phyloP scores from a whole-genome alignment of 2,329 filamentous ascomycete species.

The Remersonia thermophila region DNA sequence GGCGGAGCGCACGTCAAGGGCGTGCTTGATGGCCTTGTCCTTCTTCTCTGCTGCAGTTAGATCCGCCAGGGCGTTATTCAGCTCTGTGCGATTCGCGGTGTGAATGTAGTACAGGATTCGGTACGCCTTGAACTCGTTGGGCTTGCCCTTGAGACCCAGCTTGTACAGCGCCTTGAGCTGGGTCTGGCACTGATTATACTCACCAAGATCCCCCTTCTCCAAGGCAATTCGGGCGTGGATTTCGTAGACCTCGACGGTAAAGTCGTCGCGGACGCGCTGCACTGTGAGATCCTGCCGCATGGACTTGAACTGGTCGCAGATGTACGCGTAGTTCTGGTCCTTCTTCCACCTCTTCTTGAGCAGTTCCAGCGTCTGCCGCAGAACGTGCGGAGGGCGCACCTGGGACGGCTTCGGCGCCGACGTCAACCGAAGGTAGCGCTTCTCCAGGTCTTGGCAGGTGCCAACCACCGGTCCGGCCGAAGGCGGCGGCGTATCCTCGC shows the following conservation, averaged over 20 bases:
- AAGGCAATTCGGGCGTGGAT: conserved; percentile 94
- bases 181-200: conserved; percentile 99
- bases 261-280: conserved; percentile 91
- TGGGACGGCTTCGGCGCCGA: conserved; percentile 77
- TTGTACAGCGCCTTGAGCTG: conserved; percentile 87
- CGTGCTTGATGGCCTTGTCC: conserved; percentile 75
- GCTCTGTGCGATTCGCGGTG: conserved; percentile 92
- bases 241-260: conserved; percentile 93
- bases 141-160: conserved; percentile 75
- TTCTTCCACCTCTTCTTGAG: conserved; percentile 90
- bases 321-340: conserved; percentile 91
- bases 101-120: conserved; percentile 99
- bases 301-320: conserved; percentile 98
- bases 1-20: conserved; percentile 79
- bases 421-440: conserved; percentile 88
- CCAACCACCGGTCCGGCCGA: conserved; percentile 67
- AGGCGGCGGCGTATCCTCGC: conserved; percentile 45
- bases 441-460: conserved; percentile 73
- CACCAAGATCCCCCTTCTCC: conserved; percentile 98
- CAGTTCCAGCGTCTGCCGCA: conserved; percentile 75
- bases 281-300: conserved; percentile 96
- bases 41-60: conserved; percentile 95
- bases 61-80: conserved; percentile 97
- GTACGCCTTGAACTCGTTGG: conserved; percentile 96
- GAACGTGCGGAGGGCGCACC: conserved; percentile 69